These are phyloP conservation scores for Daldinia grandis DNA, from an alignment of 495 filamentous ascomycete species.

Conservation along the genomic window DNA sequence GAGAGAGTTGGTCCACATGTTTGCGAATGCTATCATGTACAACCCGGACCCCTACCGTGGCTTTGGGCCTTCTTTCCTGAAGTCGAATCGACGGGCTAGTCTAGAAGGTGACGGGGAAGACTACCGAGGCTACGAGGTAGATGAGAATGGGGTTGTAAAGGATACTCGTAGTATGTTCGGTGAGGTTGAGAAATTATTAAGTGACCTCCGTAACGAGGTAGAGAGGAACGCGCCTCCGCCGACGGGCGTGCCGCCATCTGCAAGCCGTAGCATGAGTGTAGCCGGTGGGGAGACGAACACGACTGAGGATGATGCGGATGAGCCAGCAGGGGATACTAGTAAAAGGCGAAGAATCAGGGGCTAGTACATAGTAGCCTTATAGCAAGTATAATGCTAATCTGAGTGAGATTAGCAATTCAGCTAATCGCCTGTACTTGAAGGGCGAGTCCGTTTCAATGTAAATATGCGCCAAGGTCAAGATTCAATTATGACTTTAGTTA, in stretches of 20 bases:
- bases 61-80: conserved; percentile 67
- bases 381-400: neutral
- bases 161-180: conserved; percentile 84
- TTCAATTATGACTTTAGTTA: conserved; percentile 6
- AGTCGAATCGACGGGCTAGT: conserved; percentile 37
- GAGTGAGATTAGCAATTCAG: neutral
- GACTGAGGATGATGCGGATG: conserved; percentile 44
- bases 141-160: conserved; percentile 82
- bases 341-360: conserved; percentile 44
- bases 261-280: conserved; percentile 45
- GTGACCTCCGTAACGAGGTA: conserved; percentile 54
- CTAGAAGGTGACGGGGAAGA: conserved; percentile 53
- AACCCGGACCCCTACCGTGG: conserved; percentile 78
- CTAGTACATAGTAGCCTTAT: conserved; percentile 24
- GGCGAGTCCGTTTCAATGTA: conserved; percentile 4
- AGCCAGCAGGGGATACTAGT: conserved; percentile 36
- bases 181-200: conserved; percentile 71
- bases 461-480: conserved; percentile 6
- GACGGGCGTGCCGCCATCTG: conserved; percentile 30
- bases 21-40: conserved; percentile 97
- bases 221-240: conserved; percentile 41
- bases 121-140: conserved; percentile 62
- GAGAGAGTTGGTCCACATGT: conserved; percentile 96
- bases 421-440: neutral
- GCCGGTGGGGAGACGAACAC: conserved; percentile 38